Evolutionary conservation across 2,329 filamentous ascomycete species (phyloP).

Genomic region (Cladosporium sphaerospermum): DNA sequence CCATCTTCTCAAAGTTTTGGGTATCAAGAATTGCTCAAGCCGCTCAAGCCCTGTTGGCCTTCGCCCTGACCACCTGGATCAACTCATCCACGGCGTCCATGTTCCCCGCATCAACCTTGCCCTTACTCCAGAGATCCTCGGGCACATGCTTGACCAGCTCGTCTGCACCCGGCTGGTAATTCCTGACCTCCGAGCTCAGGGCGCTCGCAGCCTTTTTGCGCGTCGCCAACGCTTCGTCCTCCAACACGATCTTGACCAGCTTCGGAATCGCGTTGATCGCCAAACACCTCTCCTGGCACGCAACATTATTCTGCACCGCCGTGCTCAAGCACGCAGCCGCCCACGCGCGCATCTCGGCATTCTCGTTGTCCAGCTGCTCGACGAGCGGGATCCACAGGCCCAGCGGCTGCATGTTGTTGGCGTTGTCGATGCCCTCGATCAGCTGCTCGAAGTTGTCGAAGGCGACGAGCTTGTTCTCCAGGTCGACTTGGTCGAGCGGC

Average conservation of each 20-base stretch:
- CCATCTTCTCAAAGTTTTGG: no score
- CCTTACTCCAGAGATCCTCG: slow-evolving; percentile 49
- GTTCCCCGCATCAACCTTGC: slow-evolving; percentile 66
- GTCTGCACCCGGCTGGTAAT: slow-evolving; percentile 73
- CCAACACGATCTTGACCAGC: slow-evolving; percentile 59
- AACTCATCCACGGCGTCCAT: slow-evolving; percentile 74
- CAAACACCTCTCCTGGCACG: slow-evolving; percentile 67
- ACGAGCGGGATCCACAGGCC: slow-evolving; percentile 78
- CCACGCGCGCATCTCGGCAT: slow-evolving; percentile 69
- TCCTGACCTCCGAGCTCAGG: slow-evolving; percentile 76
- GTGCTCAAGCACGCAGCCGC: slow-evolving; percentile 94
- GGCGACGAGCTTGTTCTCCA: slow-evolving; percentile 72
- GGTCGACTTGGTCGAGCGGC: slow-evolving; percentile 47
- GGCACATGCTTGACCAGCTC: slow-evolving; percentile 62
- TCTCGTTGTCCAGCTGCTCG: slow-evolving; percentile 58
- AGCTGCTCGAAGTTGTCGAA: slow-evolving; percentile 95
- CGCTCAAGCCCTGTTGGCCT: slow-evolving; percentile 6
- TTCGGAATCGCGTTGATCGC: slow-evolving; percentile 60
- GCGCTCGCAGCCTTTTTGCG: slow-evolving; percentile 86
- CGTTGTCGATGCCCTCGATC: slow-evolving; percentile 90
- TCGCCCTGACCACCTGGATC: slow-evolving; percentile 18
- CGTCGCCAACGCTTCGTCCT: slow-evolving; percentile 56
- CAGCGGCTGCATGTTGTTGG: slow-evolving; percentile 80
- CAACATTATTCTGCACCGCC: slow-evolving; percentile 91
- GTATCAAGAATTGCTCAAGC: not conserved